Percentiles rank a stretch among this genome's conserved stretches.
Conservation (phyloP, 2,329 filamentous ascomycete genomes). For the Aspergillus sojae region DNA sequence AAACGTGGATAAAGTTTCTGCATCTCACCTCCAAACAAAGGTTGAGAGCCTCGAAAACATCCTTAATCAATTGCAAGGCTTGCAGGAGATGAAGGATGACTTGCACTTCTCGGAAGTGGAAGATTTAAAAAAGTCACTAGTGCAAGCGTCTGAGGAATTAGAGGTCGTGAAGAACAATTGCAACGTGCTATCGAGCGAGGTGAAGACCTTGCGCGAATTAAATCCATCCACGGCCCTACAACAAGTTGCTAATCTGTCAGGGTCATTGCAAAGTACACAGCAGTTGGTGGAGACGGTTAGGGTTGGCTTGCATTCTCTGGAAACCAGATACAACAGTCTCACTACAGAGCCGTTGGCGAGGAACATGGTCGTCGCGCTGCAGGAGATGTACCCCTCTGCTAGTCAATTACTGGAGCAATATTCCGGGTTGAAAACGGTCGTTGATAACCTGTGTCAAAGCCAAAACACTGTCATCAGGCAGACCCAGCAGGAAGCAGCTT, state of each 20-base stretch:
- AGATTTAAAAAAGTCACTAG: conserved; percentile 15
- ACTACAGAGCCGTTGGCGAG: conserved; percentile 39
- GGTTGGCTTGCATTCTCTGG: conserved; percentile 42
- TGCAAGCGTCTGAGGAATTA: neutral
- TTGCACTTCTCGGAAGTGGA: conserved; percentile 24
- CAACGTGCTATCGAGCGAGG: neutral
- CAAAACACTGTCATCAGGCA: neutral
- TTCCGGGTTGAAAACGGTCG: conserved; percentile 16
- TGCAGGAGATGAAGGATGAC: conserved; percentile 27
- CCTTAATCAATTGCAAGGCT: conserved; percentile 14
- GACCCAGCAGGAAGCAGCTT: conserved; percentile 9
- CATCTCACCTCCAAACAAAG: neutral
- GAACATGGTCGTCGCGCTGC: conserved; percentile 37
- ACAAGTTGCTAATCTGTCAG: conserved; percentile 8
- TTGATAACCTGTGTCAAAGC: conserved; percentile 13
- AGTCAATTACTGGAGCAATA: conserved; percentile 26
- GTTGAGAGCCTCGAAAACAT: conserved; percentile 8
- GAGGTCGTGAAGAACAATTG: neutral
- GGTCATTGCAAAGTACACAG: conserved; percentile 9
- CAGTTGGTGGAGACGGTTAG: conserved; percentile 19
- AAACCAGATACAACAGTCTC: conserved; percentile 55
- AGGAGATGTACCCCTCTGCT: conserved; percentile 40
- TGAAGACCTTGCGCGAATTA: neutral
- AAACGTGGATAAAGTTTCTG: neutral
- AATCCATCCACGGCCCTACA: neutral